Evolutionary conservation across 805 yeast species (phyloP).

Genomic region (Phaffomyces antillensis): DNA sequence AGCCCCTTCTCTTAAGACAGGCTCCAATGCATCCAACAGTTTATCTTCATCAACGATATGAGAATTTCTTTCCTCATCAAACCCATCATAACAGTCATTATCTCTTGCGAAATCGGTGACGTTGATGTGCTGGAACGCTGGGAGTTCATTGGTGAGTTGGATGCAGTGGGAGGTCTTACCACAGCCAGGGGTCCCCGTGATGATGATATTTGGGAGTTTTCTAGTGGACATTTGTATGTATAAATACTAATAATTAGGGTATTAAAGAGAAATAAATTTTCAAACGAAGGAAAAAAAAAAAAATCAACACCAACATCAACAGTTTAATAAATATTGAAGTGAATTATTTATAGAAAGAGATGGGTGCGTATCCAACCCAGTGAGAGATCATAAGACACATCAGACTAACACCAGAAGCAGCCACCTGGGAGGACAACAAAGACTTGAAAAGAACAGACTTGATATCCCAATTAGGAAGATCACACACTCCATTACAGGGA

Average conservation of each 20-base stretch:
- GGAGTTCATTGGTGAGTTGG: conserved; percentile 42
- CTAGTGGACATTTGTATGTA: conserved; percentile 16
- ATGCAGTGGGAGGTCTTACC: conserved; percentile 80
- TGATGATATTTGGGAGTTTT: conserved; percentile 60
- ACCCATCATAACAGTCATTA: conserved; percentile 70
- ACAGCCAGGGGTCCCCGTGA: conserved; percentile 95
- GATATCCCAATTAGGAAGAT: conserved; percentile 7
- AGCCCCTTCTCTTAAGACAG: conserved; percentile 77
- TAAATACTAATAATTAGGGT: too few species aligned
- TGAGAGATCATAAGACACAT: too few species aligned
- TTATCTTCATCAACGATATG: conserved; percentile 91
- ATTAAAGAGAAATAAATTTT: neutral
- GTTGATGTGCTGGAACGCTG: conserved; percentile 44
- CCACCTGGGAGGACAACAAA: too few species aligned
- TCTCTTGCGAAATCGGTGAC: conserved; percentile 80
- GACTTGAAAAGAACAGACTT: neutral
- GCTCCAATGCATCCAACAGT: conserved; percentile 73
- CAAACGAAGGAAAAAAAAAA: neutral
- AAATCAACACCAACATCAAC: neutral
- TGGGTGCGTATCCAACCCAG: too few species aligned
- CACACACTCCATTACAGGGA: conserved; percentile 12
- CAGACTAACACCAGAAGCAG: too few species aligned
- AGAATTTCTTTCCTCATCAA: conserved; percentile 78
- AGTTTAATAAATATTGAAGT: too few species aligned
- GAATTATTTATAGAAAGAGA: too few species aligned